These are phyloP conservation scores for Dissoconium aciculare DNA, from an alignment of 2,329 filamentous ascomycete genomes.

Conservation along the genomic window DNA sequence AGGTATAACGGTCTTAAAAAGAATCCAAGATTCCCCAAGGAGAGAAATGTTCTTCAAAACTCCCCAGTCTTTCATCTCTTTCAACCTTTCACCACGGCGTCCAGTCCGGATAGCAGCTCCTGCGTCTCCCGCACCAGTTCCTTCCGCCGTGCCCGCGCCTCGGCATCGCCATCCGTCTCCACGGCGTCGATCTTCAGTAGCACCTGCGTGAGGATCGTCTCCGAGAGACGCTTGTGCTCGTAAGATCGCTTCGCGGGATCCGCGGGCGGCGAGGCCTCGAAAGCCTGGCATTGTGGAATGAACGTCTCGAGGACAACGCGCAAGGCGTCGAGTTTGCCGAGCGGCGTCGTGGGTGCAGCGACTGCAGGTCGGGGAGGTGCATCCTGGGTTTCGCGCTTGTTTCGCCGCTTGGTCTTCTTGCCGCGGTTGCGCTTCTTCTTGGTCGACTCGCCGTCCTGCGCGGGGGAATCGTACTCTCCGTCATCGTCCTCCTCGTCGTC, in stretches of 20 bases:
- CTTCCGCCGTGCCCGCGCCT: slow-evolving; percentile 51
- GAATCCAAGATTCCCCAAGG: no score
- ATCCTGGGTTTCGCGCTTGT: slow-evolving; percentile 26
- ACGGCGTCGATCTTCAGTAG: slow-evolving; percentile 63
- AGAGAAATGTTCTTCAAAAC: no score
- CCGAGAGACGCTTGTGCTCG: slow-evolving; percentile 59
- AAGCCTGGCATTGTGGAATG: slow-evolving; percentile 50
- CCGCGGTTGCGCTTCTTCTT: slow-evolving; percentile 28
- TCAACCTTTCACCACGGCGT: slow-evolving; percentile 29
- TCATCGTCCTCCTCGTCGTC: slow-evolving; percentile 30
- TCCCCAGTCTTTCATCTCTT: no score
- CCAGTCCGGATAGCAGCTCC: slow-evolving; percentile 48
- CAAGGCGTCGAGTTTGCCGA: slow-evolving; percentile 54
- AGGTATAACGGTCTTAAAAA: no score
- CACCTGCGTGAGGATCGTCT: slow-evolving; percentile 62
- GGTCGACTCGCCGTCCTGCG: slow-evolving; percentile 17
- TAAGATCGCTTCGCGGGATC: slow-evolving; percentile 55
- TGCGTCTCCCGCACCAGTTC: slow-evolving; percentile 60
- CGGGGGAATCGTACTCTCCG: slow-evolving; percentile 22
- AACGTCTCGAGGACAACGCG: slow-evolving; percentile 48
- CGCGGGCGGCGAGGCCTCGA: slow-evolving; percentile 45
- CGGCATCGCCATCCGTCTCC: slow-evolving; percentile 54
- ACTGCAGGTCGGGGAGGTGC: slow-evolving; percentile 28
- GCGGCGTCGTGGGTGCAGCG: slow-evolving; percentile 29
- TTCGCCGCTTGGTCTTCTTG: slow-evolving; percentile 30